Evolutionary conservation across 2,329 filamentous ascomycete species (phyloP).

Genomic region (Ascochyta viciae-villosae): DNA sequence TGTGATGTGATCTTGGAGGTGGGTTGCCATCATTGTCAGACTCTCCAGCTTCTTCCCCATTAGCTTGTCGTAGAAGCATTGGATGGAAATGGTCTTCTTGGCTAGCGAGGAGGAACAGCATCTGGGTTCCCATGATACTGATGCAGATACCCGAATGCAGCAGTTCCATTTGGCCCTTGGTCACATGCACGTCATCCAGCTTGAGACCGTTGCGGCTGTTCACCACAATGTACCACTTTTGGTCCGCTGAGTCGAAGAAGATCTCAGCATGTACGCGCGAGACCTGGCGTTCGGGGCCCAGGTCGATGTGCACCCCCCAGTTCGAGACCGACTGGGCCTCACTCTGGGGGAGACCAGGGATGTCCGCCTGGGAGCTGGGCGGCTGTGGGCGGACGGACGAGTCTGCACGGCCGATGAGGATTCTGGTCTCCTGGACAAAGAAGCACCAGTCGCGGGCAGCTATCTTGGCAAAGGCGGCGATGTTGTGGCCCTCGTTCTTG

Average conservation of each 20-base stretch:
- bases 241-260: constrained; percentile 53
- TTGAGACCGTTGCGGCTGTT: constrained; percentile 92
- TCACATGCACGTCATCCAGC: constrained; percentile 76
- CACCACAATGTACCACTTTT: constrained; percentile 81
- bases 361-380: constrained; percentile 36
- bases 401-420: constrained; percentile 73
- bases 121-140: constrained; percentile 90
- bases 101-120: constrained; percentile 96
- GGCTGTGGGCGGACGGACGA: constrained; percentile 38
- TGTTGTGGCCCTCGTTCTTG: constrained; percentile 53
- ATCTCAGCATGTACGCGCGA: constrained; percentile 60
- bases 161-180: constrained; percentile 68
- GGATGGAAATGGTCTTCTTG: constrained; percentile 73
- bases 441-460: constrained; percentile 84
- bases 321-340: constrained; percentile 35
- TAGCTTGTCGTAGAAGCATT: constrained; percentile 69
- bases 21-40: constrained; percentile 50
- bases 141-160: constrained; percentile 89
- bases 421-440: constrained; percentile 76
- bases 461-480: constrained; percentile 78
- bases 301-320: constrained; percentile 78
- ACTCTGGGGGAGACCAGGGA: constrained; percentile 32
- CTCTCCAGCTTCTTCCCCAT: constrained; percentile 45
- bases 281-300: constrained; percentile 63
- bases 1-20: constrained; percentile 40